A percentile compares a stretch with the other conserved stretches of the same genome.
Evolutionary conservation across 306 rosid species (phyloP).

Genomic region (Fagus sylvatica): DNA sequence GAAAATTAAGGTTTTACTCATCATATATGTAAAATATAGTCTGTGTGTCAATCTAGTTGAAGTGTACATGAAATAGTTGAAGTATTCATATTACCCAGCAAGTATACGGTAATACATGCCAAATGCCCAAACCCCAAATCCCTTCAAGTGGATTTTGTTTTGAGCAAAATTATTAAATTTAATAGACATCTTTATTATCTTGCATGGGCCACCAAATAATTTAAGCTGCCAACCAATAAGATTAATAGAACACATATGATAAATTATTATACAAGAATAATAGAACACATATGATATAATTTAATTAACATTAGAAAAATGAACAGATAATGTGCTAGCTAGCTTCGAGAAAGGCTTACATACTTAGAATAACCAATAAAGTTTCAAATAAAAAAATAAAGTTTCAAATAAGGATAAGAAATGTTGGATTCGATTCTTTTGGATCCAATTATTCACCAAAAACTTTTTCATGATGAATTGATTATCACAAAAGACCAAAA

Average conservation of each 20-base stretch:
- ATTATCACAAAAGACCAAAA: constrained; percentile 19
- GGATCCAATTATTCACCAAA: constrained; percentile 42
- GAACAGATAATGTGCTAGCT: neutral
- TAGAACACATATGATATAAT: too few relatives aligned
- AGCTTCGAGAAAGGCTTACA: neutral
- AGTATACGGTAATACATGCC: too few relatives aligned
- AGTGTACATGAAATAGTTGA: neutral
- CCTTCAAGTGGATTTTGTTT: constrained; percentile 26
- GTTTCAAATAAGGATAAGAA: constrained; percentile 24
- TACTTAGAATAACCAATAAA: too few relatives aligned
- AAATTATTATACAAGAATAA: too few relatives aligned
- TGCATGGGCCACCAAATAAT: constrained; percentile 27
- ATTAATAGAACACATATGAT: too few relatives aligned
- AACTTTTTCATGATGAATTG: constrained; percentile 35
- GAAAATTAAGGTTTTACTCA: neutral
- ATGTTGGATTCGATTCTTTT: constrained; percentile 41
- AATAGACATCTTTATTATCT: constrained; percentile 15
- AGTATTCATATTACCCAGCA: too few relatives aligned
- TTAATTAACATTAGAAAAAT: neutral
- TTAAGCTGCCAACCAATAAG: neutral
- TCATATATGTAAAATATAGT: neutral
- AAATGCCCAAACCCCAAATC: neutral
- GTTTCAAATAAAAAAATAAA: constrained; percentile 15
- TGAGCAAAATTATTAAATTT: neutral
- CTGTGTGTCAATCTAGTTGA: constrained; percentile 13